Base-by-base conservation (phyloP, 257 asterid species). In the Forsythia suspensa region DNA sequence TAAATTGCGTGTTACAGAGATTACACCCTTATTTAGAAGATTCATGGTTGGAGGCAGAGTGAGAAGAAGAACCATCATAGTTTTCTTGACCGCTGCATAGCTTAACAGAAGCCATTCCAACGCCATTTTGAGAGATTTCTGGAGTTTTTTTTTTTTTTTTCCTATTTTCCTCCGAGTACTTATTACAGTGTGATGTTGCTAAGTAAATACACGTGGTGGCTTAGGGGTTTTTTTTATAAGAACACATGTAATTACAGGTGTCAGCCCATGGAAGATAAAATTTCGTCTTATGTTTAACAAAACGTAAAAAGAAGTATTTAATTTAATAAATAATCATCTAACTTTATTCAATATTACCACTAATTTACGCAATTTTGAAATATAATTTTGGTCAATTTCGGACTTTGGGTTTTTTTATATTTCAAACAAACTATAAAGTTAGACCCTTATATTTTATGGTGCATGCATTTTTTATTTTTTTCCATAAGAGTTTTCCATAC, bases 61-160 rank as follows among this genome's bases (percentile, higher is more conserved):
- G 12, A 91, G 88, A 24, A 89, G 84, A 16, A 91, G 79, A 66
- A 91, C 80, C 79, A 89, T 81, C 36, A 83, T 77, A 36, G 88
- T 93, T 39, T 88, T 93, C 8, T 88, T 90, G 0, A 86, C 88
- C 6, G 86, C 87, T 16, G 80, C 86, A 70, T 79, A 87, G 75
- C 92, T 79, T 18, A 90, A 36, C 16, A 86, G 84, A 44, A 90
- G 89, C 95, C 95, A 90, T 82, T 90, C 91, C 71, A 90, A 65
- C 20, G 92, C 93, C 95, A 90, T 88, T 12, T n/a, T 59, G 34
- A 6, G 0, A 0, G 38, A 20, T 13, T 36, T 57, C 6, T 21
- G 65, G 37, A 44, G 12, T 4, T 29, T 0, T 18, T 10, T 18
- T 0, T 18, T 10, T 18, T 18, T 57, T 21, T 0, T 61, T 61